phyloP scores from a whole-genome alignment of 1,284 basidiomycete genomes.

The Polyporus tsugae region DNA sequence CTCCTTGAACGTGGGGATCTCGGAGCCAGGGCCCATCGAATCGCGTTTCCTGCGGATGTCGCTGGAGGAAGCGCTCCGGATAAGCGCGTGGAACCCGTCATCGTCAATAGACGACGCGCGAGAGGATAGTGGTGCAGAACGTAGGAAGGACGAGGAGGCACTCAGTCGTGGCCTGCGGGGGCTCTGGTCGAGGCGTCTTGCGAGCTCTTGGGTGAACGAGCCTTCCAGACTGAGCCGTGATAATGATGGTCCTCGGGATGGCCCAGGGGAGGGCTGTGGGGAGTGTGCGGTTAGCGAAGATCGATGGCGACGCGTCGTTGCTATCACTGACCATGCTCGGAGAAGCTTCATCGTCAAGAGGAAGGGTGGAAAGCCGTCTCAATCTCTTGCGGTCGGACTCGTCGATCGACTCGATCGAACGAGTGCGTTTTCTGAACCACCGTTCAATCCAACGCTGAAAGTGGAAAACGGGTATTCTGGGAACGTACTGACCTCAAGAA shows the following conservation, averaged over 20 bases:
- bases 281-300: conserved; percentile 7
- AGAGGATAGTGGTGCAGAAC: conserved; percentile 21
- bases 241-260: conserved; percentile 11
- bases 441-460: neutral
- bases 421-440: conserved; percentile 19
- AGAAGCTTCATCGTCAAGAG: conserved; percentile 8
- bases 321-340: conserved; percentile 13
- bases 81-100: conserved; percentile 24
- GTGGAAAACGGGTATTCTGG: neutral
- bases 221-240: conserved; percentile 7
- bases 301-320: conserved; percentile 20
- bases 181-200: conserved; percentile 8
- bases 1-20: conserved; percentile 19
- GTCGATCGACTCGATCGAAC: conserved; percentile 17
- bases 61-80: conserved; percentile 24
- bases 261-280: conserved; percentile 14
- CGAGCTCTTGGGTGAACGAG: conserved; percentile 14
- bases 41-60: conserved; percentile 27
- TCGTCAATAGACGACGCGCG: conserved; percentile 30
- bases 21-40: conserved; percentile 24
- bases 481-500: conserved; percentile 12
- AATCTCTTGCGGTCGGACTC: conserved; percentile 20
- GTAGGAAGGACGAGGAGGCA: conserved; percentile 23
- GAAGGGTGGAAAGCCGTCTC: conserved; percentile 15
- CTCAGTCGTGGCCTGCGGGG: conserved; percentile 17